Percentiles rank a stretch among this genome's conserved stretches.
Evolutionary conservation across 23 red algal species (phyloP).

Genomic region (Cyanidiococcus yangmingshanensis): DNA sequence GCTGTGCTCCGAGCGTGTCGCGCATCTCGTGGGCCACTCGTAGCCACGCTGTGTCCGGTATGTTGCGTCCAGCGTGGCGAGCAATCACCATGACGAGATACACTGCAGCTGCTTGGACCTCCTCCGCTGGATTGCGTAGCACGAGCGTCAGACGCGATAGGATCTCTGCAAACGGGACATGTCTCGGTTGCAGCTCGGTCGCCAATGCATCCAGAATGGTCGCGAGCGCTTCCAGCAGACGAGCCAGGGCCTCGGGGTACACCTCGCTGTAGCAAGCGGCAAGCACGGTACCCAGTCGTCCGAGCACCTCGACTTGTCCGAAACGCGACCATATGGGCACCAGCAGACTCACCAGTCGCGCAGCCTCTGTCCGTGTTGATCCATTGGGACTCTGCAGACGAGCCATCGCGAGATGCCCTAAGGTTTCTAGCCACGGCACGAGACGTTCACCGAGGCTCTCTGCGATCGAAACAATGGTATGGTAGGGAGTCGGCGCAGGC

Average conservation of each 20-base stretch:
- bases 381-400: conserved; percentile 62
- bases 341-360: conserved; percentile 49
- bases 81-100: conserved; percentile 71
- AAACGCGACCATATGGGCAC: conserved; percentile 49
- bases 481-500: not conserved
- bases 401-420: not conserved
- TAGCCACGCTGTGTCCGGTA: conserved; percentile 84
- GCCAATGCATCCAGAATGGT: conserved; percentile 44
- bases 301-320: conserved; percentile 49
- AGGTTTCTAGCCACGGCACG: not conserved
- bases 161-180: conserved; percentile 62
- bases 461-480: not conserved
- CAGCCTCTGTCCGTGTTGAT: conserved; percentile 68
- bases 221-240: conserved; percentile 66
- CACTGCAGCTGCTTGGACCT: not conserved
- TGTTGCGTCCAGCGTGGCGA: conserved; percentile 40
- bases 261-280: conserved; percentile 86
- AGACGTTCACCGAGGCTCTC: not conserved
- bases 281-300: conserved; percentile 68
- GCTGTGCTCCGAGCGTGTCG: conserved; percentile 76
- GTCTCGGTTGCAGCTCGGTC: conserved; percentile 20
- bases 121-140: conserved; percentile 42
- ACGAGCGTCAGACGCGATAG: conserved; percentile 78
- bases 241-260: conserved; percentile 79
- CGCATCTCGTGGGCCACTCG: conserved; percentile 80